These are phyloP conservation scores for Clonostachys byssicola DNA, from an alignment of 2,329 filamentous ascomycete species.

Conservation along the genomic window DNA sequence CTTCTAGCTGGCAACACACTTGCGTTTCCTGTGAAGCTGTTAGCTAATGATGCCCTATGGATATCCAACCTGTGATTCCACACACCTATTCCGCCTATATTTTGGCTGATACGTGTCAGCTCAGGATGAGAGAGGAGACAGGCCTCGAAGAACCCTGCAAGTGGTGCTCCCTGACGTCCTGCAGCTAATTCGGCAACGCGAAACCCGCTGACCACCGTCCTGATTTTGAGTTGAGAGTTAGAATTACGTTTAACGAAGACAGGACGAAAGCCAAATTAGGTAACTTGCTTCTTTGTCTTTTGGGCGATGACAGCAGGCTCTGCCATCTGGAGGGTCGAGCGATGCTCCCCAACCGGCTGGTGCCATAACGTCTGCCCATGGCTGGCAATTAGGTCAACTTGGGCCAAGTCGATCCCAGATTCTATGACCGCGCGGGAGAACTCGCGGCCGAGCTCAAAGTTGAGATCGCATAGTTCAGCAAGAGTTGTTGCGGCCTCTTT, in stretches of 20 bases:
- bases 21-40: neutral
- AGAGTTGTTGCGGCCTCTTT: constrained; percentile 6
- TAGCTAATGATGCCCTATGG: too few relatives aligned
- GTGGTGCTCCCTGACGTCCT: constrained; percentile 40
- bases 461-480: constrained; percentile 9
- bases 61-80: constrained; percentile 22
- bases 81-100: constrained; percentile 48
- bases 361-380: constrained; percentile 45
- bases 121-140: constrained; percentile 43
- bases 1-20: neutral
- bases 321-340: constrained; percentile 38
- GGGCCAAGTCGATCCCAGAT: constrained; percentile 9
- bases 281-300: constrained; percentile 29
- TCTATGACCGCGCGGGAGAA: constrained; percentile 7
- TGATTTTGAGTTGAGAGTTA: constrained; percentile 33
- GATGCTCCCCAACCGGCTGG: constrained; percentile 29
- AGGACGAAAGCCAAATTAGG: constrained; percentile 40
- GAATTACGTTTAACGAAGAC: constrained; percentile 42
- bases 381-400: constrained; percentile 40
- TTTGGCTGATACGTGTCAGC: constrained; percentile 44
- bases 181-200: constrained; percentile 42
- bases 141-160: constrained; percentile 47
- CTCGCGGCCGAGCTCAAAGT: constrained; percentile 9
- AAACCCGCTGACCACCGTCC: constrained; percentile 48
- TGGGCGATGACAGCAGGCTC: constrained; percentile 40